Evolutionary conservation across 1,284 basidiomycete species (phyloP), one percentile per base, ranked within the genome.

Genomic region (Mycosarcoma maydis): DNA sequence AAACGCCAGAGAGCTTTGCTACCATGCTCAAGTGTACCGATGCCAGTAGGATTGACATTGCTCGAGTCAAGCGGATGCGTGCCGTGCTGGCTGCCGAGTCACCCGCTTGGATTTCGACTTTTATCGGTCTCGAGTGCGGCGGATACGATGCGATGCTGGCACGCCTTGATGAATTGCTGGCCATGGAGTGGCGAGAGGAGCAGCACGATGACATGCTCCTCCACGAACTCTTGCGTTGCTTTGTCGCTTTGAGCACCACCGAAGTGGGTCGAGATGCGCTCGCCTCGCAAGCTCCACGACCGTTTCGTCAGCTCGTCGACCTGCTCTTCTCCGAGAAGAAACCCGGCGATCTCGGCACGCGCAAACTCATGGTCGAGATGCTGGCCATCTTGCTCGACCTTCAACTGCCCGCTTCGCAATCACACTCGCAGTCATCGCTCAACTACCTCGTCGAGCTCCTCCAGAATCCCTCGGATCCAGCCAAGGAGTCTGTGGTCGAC

Each of bases 121-220:
- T 98, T 80, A 80, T 97, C 37, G 86, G 86, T 44, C 82, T 87
- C 10, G 57, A 70, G 20, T 57, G 53, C 19, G 92, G 92, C 6
- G 95, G 96, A 1, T 98, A 98, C 77, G 86, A 87, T 5, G 89
- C 90, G 0, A 84, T 99, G 33, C 82, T 97, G 22, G 89, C 88
- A 1, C 86, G 93, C 41, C 83, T 98, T n/a, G 91, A 93, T 62
- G 95, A 98, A 82, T 86, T 98, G 10, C 85, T 98, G 0, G 90
- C 92, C 68, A 88, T 98, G 44, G 95, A 98, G 83, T 99, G 95
- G 95, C 88, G 94, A 65, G 95, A 98, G 82, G 95, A 99, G 81
- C 94, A 97, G 80, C 94, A 96, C 74, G 95, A 97, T 78, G 96
- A 98, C 80, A 89, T 94, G 80, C 86, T 96, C 42, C 85, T 99